Base-by-base conservation (phyloP, 352 stramenopile genomes). In the Paralagenidium karlingii region DNA sequence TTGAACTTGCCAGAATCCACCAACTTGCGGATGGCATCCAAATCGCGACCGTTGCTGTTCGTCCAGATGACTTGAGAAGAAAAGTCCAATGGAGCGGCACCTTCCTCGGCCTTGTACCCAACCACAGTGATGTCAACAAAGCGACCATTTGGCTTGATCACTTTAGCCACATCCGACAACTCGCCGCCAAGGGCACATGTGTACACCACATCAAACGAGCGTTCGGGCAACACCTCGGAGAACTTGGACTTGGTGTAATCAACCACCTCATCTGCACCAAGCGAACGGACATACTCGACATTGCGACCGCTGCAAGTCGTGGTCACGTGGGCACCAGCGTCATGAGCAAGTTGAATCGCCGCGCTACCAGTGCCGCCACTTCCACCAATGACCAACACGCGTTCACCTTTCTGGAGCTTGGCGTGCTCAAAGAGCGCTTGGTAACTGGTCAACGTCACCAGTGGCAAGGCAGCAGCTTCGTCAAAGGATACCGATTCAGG, bases 1-100 rank as follows among this genome's bases (percentile, higher is more conserved):
- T 65, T 59, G 29, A 82, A 49, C 34, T 83, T 69, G 18, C 54
- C 53, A 9, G 58, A 39, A 42, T 64, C 30, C 36, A 88, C 62
- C 8, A 87, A 45, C 9, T 30, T 38, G 38, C 74, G 55, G 29
- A 90, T 51, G 21, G 56, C 53, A 10, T 49, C 55, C 24, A 82
- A 69, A 31, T 40, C 24, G n/a, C 49, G 41, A 34, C 66, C 53
- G 16, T 62, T 34, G 24, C 75, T 49, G 21, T 42, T 24, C 20
- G 51, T 24, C 13, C 58, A 52, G 16, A 67, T 67, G 36, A 62
- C 40, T 43, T 61, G 61, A 15, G 78, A 24, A 44, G 60, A 60
- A 36, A 36, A 59, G 40, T 49, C 10, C 58, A 29, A 43, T 55
- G 10, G 22, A 31, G 19, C 13, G 51, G 28, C 9, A 60, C 53